Conservation (phyloP, 2,329 filamentous ascomycete genomes). For the Aspergillus bombycis region DNA sequence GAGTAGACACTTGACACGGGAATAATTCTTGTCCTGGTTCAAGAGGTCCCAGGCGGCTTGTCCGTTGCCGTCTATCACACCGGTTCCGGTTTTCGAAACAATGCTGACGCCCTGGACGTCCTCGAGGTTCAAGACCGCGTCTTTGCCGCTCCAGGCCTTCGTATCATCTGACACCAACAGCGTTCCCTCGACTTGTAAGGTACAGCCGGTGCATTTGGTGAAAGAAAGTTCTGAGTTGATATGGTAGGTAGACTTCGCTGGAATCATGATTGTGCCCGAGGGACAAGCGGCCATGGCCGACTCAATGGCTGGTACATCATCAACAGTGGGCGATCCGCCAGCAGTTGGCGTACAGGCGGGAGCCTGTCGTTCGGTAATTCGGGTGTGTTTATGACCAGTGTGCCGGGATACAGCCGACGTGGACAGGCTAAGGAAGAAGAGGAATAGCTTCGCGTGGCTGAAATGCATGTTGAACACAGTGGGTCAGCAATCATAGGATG, state of each 20-base stretch:
- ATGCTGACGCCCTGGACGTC: not conserved
- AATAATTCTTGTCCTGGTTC: not conserved
- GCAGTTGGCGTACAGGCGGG: not conserved
- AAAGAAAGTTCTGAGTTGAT: not conserved
- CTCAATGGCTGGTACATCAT: constrained; percentile 1
- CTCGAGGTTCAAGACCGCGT: not conserved
- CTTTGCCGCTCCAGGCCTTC: not conserved
- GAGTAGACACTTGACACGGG: not conserved
- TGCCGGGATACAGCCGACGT: not conserved
- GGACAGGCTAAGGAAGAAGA: not conserved
- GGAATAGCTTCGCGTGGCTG: no score
- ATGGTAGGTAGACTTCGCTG: not conserved
- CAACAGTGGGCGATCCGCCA: not conserved
- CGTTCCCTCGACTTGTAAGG: not conserved
- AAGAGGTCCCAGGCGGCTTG: not conserved
- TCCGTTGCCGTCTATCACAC: not conserved
- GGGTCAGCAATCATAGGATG: no score
- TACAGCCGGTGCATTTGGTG: not conserved
- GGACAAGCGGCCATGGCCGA: not conserved
- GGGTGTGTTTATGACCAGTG: not conserved
- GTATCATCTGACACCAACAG: not conserved
- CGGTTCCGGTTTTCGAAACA: not conserved
- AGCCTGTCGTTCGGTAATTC: not conserved
- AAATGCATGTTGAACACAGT: not conserved
- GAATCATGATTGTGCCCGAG: not conserved